phyloP scores from a whole-genome alignment of 2,329 filamentous ascomycete species.

The Thielaviopsis ethacetica region DNA sequence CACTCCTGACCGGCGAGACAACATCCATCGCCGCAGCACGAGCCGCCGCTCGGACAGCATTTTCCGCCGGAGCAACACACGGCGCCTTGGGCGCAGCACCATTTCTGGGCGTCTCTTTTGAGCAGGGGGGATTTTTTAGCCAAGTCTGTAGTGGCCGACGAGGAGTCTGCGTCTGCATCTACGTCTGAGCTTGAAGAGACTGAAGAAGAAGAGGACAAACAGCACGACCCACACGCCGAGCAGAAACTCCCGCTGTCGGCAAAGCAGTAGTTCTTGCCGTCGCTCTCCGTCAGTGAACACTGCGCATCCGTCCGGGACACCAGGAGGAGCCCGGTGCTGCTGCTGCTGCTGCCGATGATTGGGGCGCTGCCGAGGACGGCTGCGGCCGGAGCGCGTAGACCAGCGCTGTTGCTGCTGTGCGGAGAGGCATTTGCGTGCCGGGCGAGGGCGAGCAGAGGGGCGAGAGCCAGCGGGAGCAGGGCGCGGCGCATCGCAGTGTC shows the following conservation, averaged over 20 bases:
- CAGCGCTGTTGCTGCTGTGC: no score
- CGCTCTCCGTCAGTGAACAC: not conserved
- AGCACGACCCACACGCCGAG: conserved; percentile 11
- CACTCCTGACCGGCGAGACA: conserved; percentile 10
- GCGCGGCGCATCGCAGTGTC: not conserved
- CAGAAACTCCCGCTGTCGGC: conserved; percentile 8
- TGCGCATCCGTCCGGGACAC: not conserved
- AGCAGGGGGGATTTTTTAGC: not conserved
- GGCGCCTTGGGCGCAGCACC: conserved; percentile 9
- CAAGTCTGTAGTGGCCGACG: not conserved
- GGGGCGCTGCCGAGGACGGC: not conserved
- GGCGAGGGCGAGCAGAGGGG: not conserved
- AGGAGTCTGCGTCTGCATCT: no score
- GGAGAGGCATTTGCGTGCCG: not conserved
- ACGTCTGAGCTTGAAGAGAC: no score
- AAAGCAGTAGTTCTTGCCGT: conserved; percentile 12
- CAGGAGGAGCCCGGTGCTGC: not conserved
- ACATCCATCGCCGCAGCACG: conserved; percentile 12
- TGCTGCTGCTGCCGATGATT: not conserved
- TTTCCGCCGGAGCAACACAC: conserved; percentile 11
- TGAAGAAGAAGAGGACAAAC: not conserved
- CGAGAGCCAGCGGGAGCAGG: not conserved
- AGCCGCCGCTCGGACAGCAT: conserved; percentile 9
- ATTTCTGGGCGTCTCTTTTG: conserved; percentile 1
- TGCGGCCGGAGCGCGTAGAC: not conserved